Evolutionary conservation across 1,284 basidiomycete species (phyloP).

Genomic region (Omphalotus olearius): DNA sequence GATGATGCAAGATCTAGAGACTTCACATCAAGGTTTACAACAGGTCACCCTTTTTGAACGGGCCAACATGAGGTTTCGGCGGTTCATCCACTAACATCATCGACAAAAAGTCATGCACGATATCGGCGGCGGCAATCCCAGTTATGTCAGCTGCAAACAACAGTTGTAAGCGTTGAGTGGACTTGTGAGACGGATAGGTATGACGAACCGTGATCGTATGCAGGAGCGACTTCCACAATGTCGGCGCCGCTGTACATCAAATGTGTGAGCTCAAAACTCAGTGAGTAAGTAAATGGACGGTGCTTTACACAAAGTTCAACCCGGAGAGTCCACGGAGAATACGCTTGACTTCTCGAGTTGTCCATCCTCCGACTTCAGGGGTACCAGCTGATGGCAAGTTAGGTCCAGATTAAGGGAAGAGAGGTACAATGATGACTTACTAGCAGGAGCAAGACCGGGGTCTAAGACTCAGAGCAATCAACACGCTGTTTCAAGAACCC

Average conservation of each 20-base stretch:
- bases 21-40: not conserved
- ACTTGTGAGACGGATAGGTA: no score
- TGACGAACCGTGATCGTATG: constrained; percentile 16
- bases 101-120: constrained; percentile 58
- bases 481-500: not conserved
- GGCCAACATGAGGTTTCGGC: constrained; percentile 20
- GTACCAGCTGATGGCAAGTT: constrained; percentile 38
- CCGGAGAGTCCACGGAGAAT: constrained; percentile 51
- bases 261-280: not conserved
- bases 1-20: no score
- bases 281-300: not conserved
- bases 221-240: constrained; percentile 50
- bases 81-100: constrained; percentile 38
- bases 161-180: no score
- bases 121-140: constrained; percentile 55
- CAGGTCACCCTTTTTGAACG: constrained; percentile 16
- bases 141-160: constrained; percentile 49
- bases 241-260: constrained; percentile 36
- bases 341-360: constrained; percentile 49
- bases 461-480: constrained; percentile 13
- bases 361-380: constrained; percentile 55
- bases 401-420: not conserved
- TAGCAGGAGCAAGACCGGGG: constrained; percentile 22
- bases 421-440: constrained; percentile 14
- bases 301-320: constrained; percentile 40